Conservation (phyloP, 1,139 yeast genomes). For the Lodderomyces elongisporus region DNA sequence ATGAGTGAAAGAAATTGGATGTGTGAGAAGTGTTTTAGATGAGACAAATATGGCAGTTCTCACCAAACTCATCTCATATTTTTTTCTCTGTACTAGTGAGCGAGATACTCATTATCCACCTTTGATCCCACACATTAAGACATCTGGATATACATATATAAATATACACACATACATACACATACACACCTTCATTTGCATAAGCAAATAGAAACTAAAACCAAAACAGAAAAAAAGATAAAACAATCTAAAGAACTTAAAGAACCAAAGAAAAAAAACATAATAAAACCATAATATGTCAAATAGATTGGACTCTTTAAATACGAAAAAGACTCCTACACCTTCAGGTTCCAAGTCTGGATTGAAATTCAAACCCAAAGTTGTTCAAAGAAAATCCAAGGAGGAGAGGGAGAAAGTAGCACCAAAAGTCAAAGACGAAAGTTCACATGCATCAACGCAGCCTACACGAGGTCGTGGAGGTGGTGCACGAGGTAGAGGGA, state of each 20-base stretch:
- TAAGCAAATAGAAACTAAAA: too few relatives aligned
- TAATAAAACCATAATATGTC: too few relatives aligned
- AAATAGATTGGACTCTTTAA: slow-evolving; percentile 42
- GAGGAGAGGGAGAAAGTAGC: slow-evolving; percentile 80
- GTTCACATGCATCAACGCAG: slow-evolving; percentile 13
- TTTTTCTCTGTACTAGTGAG: not conserved
- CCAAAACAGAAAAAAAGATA: too few relatives aligned
- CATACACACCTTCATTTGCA: too few relatives aligned
- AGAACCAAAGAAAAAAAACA: slow-evolving; percentile 1
- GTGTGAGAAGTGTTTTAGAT: too few relatives aligned
- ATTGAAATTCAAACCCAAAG: slow-evolving; percentile 74
- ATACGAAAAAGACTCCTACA: slow-evolving; percentile 24
- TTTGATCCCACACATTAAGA: too few relatives aligned
- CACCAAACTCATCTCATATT: slow-evolving; percentile 1
- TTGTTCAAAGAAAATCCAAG: slow-evolving; percentile 72
- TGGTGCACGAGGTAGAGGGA: slow-evolving; percentile 32
- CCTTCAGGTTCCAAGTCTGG: slow-evolving; percentile 35
- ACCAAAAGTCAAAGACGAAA: slow-evolving; percentile 44
- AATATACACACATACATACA: too few relatives aligned
- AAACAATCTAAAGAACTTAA: too few relatives aligned
- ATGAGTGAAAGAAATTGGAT: too few relatives aligned
- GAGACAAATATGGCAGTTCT: too few relatives aligned
- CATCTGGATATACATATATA: too few relatives aligned
- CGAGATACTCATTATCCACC: too few relatives aligned
- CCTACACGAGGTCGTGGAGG: slow-evolving; percentile 25